phyloP scores from a whole-genome alignment of 495 filamentous ascomycete genomes.

The Hapsidospora chrysogenum region DNA sequence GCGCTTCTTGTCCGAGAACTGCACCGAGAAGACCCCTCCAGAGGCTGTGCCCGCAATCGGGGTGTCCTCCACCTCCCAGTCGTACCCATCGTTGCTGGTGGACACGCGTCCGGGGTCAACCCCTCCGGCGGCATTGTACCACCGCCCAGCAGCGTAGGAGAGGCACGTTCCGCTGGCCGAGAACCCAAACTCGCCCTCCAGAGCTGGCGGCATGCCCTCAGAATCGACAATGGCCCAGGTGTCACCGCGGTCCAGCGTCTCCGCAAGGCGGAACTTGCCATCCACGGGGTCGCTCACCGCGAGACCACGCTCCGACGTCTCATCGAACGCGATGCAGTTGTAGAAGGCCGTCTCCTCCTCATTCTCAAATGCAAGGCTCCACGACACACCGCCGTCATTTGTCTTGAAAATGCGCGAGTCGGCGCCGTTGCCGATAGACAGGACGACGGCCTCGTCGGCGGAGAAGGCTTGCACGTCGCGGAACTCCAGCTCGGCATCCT shows the following conservation, averaged over 20 bases:
- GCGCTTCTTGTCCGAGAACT: too few species aligned
- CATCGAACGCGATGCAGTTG: slow-evolving; percentile 10
- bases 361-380: slow-evolving; percentile 7
- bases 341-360: slow-evolving; percentile 7
- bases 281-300: slow-evolving; percentile 11
- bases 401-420: slow-evolving; percentile 18
- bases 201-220: slow-evolving; percentile 3
- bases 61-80: too few species aligned
- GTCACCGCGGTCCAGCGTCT: slow-evolving; percentile 8
- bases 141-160: too few species aligned
- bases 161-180: too few species aligned
- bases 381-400: slow-evolving; percentile 6
- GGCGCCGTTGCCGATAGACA: slow-evolving; percentile 39
- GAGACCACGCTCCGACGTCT: slow-evolving; percentile 4
- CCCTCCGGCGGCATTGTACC: too few species aligned
- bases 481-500: slow-evolving; percentile 7
- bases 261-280: slow-evolving; percentile 7
- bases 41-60: too few species aligned
- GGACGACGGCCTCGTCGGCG: slow-evolving; percentile 4
- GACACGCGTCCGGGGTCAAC: too few species aligned
- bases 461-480: slow-evolving; percentile 11
- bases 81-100: too few species aligned
- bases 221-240: slow-evolving; percentile 5
- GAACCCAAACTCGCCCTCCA: slow-evolving; percentile 7
- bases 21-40: too few species aligned